Evolutionary conservation across 139 green algal genomes (phyloP).

Genomic region (Micractinium conductrix): DNA sequence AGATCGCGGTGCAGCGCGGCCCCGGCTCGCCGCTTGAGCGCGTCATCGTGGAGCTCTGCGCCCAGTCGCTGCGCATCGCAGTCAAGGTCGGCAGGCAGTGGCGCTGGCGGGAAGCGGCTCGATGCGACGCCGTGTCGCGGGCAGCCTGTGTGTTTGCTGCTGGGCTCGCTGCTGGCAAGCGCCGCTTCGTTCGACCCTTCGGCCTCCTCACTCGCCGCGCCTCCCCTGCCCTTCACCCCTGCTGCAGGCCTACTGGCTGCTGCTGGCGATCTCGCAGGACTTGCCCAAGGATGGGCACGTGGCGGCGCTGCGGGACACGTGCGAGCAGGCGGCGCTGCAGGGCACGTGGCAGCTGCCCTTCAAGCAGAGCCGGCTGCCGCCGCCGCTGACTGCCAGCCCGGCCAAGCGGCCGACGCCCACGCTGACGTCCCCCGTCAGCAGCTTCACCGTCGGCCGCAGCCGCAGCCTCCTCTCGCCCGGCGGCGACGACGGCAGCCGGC

Average conservation of each 20-base stretch:
- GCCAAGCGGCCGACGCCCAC: not conserved
- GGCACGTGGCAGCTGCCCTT: conserved; percentile 85
- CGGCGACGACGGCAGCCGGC: conserved; percentile 18
- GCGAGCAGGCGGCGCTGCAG: conserved; percentile 80
- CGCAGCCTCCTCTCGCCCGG: conserved; percentile 14
- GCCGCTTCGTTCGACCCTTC: too few relatives aligned
- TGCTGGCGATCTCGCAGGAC: conserved; percentile 91
- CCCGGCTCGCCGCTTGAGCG: conserved; percentile 74
- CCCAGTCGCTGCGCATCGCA: conserved; percentile 81
- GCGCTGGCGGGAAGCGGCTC: too few relatives aligned
- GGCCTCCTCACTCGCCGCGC: too few relatives aligned
- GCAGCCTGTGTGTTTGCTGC: too few relatives aligned
- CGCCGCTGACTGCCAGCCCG: conserved; percentile 50
- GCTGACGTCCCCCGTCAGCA: not conserved
- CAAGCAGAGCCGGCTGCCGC: conserved; percentile 64
- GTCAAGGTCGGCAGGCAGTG: conserved; percentile 75
- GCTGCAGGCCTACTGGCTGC: conserved; percentile 88
- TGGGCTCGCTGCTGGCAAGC: too few relatives aligned
- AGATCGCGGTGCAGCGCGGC: conserved; percentile 67
- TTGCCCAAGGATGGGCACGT: conserved; percentile 67
- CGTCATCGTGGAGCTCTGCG: conserved; percentile 82
- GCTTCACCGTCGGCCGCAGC: not conserved
- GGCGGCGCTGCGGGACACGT: conserved; percentile 57
- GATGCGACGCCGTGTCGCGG: too few relatives aligned
- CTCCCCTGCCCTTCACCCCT: too few relatives aligned